Conservation (phyloP, 2,329 filamentous ascomycete species). For the Nigrospora oryzae region DNA sequence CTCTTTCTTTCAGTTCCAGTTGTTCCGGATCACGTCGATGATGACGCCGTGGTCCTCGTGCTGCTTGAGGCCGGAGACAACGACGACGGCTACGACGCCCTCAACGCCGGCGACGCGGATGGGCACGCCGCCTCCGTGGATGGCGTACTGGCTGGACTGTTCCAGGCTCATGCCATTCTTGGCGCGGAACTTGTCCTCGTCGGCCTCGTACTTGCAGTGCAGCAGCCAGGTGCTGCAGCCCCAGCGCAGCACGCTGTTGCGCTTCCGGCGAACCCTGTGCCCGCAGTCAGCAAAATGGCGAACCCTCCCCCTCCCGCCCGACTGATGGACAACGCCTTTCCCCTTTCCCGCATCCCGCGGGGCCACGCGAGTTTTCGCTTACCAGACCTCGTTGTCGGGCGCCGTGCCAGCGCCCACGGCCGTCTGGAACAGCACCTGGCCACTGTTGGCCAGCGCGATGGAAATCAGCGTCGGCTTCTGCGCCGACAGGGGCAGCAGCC, state of each 20-base stretch:
- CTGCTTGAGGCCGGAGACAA: conserved; percentile 70
- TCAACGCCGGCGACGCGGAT: conserved; percentile 66
- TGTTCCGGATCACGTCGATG: conserved; percentile 55
- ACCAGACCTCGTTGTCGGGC: conserved; percentile 64
- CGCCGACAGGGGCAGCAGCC: conserved; percentile 43
- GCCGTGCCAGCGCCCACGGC: conserved; percentile 57
- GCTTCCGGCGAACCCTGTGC: conserved; percentile 54
- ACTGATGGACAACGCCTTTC: too few species aligned
- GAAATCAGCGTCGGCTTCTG: conserved; percentile 49
- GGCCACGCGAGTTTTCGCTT: too few species aligned
- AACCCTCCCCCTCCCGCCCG: too few species aligned
- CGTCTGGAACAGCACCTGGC: conserved; percentile 61
- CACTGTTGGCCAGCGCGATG: conserved; percentile 50
- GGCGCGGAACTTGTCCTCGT: conserved; percentile 55
- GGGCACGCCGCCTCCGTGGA: conserved; percentile 71
- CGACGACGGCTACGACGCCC: conserved; percentile 65
- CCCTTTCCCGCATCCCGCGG: too few species aligned
- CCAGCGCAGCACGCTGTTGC: conserved; percentile 63
- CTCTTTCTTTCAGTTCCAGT: conserved; percentile 23
- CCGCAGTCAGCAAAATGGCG: too few species aligned
- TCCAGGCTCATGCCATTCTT: conserved; percentile 55
- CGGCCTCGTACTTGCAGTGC: conserved; percentile 55
- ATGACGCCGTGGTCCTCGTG: conserved; percentile 72
- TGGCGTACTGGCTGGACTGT: conserved; percentile 56
- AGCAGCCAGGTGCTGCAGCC: conserved; percentile 64